Percentiles rank a stretch among this genome's conserved stretches.
These are phyloP conservation scores for Cyclotella atomus DNA, from an alignment of 108 stramenopile species.

Conservation along the genomic window DNA sequence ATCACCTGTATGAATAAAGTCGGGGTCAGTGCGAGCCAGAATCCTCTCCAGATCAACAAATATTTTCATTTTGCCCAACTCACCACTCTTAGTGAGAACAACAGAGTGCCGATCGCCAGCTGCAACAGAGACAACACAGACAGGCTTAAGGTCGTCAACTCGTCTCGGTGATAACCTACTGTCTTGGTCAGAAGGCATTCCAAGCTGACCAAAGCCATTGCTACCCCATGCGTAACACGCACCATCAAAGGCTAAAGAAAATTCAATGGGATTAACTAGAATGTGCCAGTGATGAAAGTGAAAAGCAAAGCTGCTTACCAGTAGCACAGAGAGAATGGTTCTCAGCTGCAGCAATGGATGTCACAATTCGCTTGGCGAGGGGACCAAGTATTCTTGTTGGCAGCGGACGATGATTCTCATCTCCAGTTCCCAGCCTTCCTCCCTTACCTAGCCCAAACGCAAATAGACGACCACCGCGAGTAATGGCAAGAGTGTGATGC, in stretches of 20 bases:
- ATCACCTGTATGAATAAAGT: too few relatives aligned
- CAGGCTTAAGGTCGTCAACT: constrained; percentile 70
- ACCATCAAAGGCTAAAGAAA: constrained; percentile 48
- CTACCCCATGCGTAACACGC: constrained; percentile 77
- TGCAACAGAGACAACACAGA: constrained; percentile 70
- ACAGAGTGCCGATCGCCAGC: constrained; percentile 85
- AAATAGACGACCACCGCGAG: constrained; percentile 68
- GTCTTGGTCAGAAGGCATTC: constrained; percentile 22
- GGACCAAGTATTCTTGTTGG: constrained; percentile 71
- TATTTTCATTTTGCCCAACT: too few relatives aligned
- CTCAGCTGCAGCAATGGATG: constrained; percentile 77
- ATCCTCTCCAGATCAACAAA: too few relatives aligned
- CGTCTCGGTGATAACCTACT: constrained; percentile 64
- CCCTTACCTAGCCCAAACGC: constrained; percentile 84
- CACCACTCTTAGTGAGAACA: constrained; percentile 66
- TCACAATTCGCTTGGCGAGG: constrained; percentile 60
- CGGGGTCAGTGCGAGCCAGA: too few relatives aligned
- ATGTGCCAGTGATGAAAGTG: neutral
- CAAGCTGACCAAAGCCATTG: constrained; percentile 87
- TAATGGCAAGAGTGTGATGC: constrained; percentile 80
- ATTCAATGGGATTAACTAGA: neutral
- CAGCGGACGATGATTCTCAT: constrained; percentile 63
- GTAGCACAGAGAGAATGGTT: constrained; percentile 78
- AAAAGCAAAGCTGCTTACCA: neutral
- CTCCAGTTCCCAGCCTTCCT: constrained; percentile 77